Conservation (phyloP, 768 basidiomycete species). For the Rhizopogon sp. region DNA sequence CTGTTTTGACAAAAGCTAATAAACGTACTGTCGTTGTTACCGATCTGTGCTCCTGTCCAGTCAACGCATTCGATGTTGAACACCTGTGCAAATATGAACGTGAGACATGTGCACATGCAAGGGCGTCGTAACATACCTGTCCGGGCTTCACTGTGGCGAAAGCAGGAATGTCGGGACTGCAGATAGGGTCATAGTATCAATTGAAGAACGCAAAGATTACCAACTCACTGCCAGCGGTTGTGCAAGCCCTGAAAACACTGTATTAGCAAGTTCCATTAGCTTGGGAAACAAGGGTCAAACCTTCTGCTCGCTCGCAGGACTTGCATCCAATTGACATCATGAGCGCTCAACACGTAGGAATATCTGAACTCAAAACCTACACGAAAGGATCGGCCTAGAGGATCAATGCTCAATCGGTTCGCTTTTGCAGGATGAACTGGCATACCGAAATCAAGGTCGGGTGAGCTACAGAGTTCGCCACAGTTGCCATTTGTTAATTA, state of each 20-base stretch:
- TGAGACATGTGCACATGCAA: background rate
- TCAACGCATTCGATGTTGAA: slow-evolving; percentile 73
- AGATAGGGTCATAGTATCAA: background rate
- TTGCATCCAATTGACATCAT: slow-evolving; percentile 9
- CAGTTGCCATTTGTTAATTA: slow-evolving; percentile 45
- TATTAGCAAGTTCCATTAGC: background rate
- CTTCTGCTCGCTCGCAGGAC: slow-evolving; percentile 53
- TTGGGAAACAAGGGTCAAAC: slow-evolving; percentile 25
- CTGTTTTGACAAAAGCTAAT: background rate
- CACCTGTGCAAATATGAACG: slow-evolving; percentile 30
- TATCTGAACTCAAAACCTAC: slow-evolving; percentile 31
- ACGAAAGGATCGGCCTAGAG: slow-evolving; percentile 63
- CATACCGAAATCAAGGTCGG: slow-evolving; percentile 54
- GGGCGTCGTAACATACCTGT: slow-evolving; percentile 29
- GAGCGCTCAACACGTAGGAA: background rate
- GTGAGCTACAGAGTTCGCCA: slow-evolving; percentile 54
- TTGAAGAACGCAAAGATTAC: background rate
- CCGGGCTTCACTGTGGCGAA: slow-evolving; percentile 59
- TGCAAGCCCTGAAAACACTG: slow-evolving; percentile 45
- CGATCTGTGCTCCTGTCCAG: slow-evolving; percentile 78
- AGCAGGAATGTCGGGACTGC: slow-evolving; percentile 61
- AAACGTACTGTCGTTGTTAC: slow-evolving; percentile 63
- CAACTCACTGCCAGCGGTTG: slow-evolving; percentile 69
- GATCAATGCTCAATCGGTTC: background rate
- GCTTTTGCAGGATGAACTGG: background rate